Evolutionary conservation across 352 stramenopile genomes (phyloP).

Genomic region (Peronospora destructor): DNA sequence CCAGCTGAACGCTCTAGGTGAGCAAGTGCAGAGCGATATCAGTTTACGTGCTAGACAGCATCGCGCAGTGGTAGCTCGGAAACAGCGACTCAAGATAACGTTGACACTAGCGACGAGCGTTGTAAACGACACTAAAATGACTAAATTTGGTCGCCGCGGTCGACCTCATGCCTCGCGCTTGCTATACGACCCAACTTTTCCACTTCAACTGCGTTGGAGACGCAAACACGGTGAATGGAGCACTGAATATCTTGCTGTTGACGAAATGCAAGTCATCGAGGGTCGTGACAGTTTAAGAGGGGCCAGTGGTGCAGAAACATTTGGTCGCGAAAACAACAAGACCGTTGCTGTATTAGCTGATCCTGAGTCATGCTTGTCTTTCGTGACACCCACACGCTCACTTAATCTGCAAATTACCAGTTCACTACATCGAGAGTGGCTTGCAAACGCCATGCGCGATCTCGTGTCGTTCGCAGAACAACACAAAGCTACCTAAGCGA

Average conservation of each 20-base stretch:
- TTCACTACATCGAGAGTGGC: constrained; percentile 67
- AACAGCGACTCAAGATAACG: constrained; percentile 57
- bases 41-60: constrained; percentile 36
- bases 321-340: constrained; percentile 44
- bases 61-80: constrained; percentile 38
- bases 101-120: constrained; percentile 52
- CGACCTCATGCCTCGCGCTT: constrained; percentile 69
- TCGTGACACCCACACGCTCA: constrained; percentile 42
- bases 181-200: constrained; percentile 55
- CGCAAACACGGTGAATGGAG: constrained; percentile 74
- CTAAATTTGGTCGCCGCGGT: constrained; percentile 64
- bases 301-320: constrained; percentile 3
- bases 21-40: constrained; percentile 63
- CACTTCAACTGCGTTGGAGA: constrained; percentile 64
- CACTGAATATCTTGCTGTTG: constrained; percentile 45
- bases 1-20: constrained; percentile 60
- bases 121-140: constrained; percentile 59
- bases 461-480: constrained; percentile 59
- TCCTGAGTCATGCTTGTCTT: constrained; percentile 40
- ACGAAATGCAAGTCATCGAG: constrained; percentile 45
- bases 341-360: constrained; percentile 37
- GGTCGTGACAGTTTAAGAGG: constrained; percentile 7
- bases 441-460: constrained; percentile 57
- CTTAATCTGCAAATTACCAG: constrained; percentile 63
- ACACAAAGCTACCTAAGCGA: constrained; percentile 42